Evolutionary conservation across 306 rosid genomes (phyloP).

Genomic region (Corylus heterophylla): DNA sequence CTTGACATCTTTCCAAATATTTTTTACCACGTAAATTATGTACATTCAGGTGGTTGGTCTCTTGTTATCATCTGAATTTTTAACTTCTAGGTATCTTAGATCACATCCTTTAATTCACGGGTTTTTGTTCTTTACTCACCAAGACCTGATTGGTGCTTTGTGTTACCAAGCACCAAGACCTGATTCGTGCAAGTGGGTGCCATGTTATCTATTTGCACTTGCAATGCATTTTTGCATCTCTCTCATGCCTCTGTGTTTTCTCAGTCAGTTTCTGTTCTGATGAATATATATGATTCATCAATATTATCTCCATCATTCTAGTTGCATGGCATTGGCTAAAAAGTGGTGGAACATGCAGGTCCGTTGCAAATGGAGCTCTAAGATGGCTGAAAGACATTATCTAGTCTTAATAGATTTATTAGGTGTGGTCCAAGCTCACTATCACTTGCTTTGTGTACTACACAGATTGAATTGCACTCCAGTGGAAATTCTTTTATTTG

Average conservation of each 20-base stretch:
- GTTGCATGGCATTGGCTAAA: constrained; percentile 17
- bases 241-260: not conserved
- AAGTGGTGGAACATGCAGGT: constrained; percentile 47
- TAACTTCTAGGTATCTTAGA: not conserved
- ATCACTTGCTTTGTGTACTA: not conserved
- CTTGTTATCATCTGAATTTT: not conserved
- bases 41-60: not conserved
- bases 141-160: not conserved
- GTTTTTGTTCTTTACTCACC: not conserved
- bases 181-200: not conserved
- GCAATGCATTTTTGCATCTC: not conserved
- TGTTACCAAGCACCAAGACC: not conserved
- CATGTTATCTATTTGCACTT: not conserved
- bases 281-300: not conserved
- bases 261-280: not conserved
- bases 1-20: not conserved
- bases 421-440: constrained; percentile 20
- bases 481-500: constrained; percentile 53
- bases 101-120: not conserved
- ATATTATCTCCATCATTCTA: constrained; percentile 4
- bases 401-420: constrained; percentile 33
- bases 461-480: constrained; percentile 33
- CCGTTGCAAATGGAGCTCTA: constrained; percentile 77
- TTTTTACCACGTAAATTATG: not conserved
- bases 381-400: constrained; percentile 95